These are phyloP conservation scores for Paecilomyces dactylethromorphus DNA, from an alignment of 2,329 filamentous ascomycete genomes.

Conservation along the genomic window DNA sequence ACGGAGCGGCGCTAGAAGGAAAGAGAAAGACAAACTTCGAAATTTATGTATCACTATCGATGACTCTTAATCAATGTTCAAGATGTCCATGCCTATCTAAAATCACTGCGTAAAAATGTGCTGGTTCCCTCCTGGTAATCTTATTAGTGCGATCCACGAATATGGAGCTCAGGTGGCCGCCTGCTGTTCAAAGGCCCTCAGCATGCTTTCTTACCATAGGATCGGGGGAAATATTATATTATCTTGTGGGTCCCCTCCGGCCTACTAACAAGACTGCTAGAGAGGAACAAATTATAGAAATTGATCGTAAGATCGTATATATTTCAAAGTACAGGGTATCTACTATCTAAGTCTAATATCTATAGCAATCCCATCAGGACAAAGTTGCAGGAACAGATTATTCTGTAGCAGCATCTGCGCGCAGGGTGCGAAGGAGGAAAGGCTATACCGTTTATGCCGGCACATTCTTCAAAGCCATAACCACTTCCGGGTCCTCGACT, in stretches of 20 bases:
- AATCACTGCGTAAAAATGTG: neutral
- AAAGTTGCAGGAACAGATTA: neutral
- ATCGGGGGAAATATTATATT: too few species aligned
- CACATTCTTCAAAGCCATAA: conserved; percentile 17
- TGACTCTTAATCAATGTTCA: neutral
- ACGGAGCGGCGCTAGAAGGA: neutral
- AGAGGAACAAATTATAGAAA: too few species aligned
- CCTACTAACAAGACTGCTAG: too few species aligned
- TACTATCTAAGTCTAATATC: neutral
- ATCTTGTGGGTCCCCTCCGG: too few species aligned
- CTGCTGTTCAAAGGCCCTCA: too few species aligned
- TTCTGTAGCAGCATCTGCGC: neutral
- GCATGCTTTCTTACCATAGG: too few species aligned
- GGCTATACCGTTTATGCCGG: neutral
- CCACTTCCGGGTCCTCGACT: conserved; percentile 38
- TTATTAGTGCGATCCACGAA: too few species aligned
- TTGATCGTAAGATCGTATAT: neutral
- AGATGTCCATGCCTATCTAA: neutral
- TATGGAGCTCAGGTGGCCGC: too few species aligned
- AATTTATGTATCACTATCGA: neutral
- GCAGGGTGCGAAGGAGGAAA: neutral
- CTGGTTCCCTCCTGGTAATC: too few species aligned
- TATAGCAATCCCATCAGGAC: neutral
- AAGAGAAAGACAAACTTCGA: neutral
- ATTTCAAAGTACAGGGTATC: neutral